Base-by-base conservation (phyloP, 1,284 basidiomycete species). In the Heterobasidion annosum region DNA sequence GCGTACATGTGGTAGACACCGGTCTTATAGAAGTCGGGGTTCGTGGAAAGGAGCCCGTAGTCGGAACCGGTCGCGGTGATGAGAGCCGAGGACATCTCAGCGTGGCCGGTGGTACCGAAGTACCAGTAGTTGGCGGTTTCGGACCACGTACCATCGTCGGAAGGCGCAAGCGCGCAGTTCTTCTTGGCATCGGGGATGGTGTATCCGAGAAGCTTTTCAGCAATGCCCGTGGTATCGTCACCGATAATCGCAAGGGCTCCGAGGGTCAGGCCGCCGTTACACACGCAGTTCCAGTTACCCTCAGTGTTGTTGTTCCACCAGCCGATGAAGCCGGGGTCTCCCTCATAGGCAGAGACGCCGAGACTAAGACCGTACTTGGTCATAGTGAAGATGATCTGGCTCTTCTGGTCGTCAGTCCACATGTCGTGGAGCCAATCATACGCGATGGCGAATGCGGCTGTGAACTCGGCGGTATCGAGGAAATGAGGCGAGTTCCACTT, bases 231-330 rank as follows among this genome's bases (percentile, higher is more conserved):
- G 12, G 79, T 81, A 65, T 98, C 95, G 55, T 95, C 90, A 56
- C 81, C 84, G 16, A 92, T 73, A 64, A 99, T 93, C 47, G 96
- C 94, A 48, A 99, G 83, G 0, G 97, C 82, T 53, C 81, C 97
- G 64, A 98, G 70, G 25, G 91, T 91, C 61, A 99, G 74, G 58
- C 96, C 96, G 55, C 84, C 83, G 69, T 98, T 99, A 76, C 88
- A 93, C 58, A 98, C 92, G 64, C 96, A 98, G 71, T 98, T 98
- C 95, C 95, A 98, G 76, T 98, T 98, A 46, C 96, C 88, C 40
- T 71, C 72, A 40, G 73, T 81, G 58, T 75, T 76, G 46, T 64
- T 67, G 50, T 64, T 66, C 83, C 82, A 85, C 85, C 88, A 85
- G 54, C 84, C 77, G 50, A 68, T 70, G 46, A 67, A 59, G 50